Evolutionary conservation across 768 basidiomycete species (phyloP).

Genomic region (Tulasnella sp.): DNA sequence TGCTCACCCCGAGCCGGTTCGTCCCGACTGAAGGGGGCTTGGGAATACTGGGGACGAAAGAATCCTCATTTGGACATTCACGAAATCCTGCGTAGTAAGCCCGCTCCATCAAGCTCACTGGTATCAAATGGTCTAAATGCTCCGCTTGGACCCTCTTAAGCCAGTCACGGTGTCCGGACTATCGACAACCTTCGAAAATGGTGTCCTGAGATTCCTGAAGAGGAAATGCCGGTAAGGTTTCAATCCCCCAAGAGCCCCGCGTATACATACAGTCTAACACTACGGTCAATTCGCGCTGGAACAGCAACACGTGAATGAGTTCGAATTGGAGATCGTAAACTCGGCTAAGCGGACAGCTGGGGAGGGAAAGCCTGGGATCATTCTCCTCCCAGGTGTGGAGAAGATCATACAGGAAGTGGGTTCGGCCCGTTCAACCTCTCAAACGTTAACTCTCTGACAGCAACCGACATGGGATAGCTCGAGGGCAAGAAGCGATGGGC

Average conservation of each 20-base stretch:
- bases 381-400: constrained; percentile 51
- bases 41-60: constrained; percentile 55
- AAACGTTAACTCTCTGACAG: background rate
- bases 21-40: constrained; percentile 35
- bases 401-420: constrained; percentile 36
- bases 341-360: background rate
- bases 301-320: constrained; percentile 59
- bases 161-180: constrained; percentile 65
- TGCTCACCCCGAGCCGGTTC: background rate
- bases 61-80: constrained; percentile 29
- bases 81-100: constrained; percentile 22
- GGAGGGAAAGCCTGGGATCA: constrained; percentile 25
- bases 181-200: constrained; percentile 53
- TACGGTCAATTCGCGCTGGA: background rate
- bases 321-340: constrained; percentile 63
- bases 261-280: background rate
- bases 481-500: constrained; percentile 50
- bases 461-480: background rate
- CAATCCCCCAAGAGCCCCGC: background rate
- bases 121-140: background rate
- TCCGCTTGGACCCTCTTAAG: constrained; percentile 17
- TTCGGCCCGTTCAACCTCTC: background rate
- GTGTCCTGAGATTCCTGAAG: constrained; percentile 7
- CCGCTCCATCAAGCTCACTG: background rate
- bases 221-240: background rate